Evolutionary conservation across 495 filamentous ascomycete species (phyloP), one percentile per base, ranked within the genome.

Genomic region (Hapsidospora chrysogenum): DNA sequence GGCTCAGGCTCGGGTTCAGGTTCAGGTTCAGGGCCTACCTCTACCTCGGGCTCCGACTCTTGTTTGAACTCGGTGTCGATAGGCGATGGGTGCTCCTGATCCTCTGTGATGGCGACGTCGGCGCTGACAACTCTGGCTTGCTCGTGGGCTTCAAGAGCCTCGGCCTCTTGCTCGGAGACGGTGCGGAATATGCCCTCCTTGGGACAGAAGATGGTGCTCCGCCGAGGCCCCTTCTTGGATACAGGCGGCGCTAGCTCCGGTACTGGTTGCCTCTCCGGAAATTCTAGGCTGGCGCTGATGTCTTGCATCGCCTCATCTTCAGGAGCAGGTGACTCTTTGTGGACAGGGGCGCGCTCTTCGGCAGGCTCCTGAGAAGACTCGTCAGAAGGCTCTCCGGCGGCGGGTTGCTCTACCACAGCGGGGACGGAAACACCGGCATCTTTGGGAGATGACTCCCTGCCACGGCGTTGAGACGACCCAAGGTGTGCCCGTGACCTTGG

Each of bases 111-210:
- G n/a, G n/a, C 25, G 4, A 33, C 28, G 4, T 35, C 35, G 10
- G 39, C 36, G 9, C 35, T 31, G 5, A 31, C 28, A n/a, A 26
- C 29, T 10, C 35, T 34, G 13, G 31, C 44, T 16, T 37, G 30
- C 8, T 18, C 23, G 16, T 29, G 17, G 17, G 41, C 38, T 29
- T 51, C 45, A 39, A 53, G 42, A 3, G 48, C 46, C 5, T 51
- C 45, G 27, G 57, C 49, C 15, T 64, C 60, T 30, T 51, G 42
- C 33, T 64, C 58, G n/a, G 63, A 59, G 20, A 67, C 37, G 2
- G 63, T 67, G 27, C 67, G 53, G 49, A 70, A 68, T 36, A 66
- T 57, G 16, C 62, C 63, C 46, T 70, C 64, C 17, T 52, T 42
- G 4, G 66, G 64, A 11, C 61, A 44, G 38, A 66, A 69, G 38